Conservation (phyloP, 257 asterid genomes). For the Solanum okadae region DNA sequence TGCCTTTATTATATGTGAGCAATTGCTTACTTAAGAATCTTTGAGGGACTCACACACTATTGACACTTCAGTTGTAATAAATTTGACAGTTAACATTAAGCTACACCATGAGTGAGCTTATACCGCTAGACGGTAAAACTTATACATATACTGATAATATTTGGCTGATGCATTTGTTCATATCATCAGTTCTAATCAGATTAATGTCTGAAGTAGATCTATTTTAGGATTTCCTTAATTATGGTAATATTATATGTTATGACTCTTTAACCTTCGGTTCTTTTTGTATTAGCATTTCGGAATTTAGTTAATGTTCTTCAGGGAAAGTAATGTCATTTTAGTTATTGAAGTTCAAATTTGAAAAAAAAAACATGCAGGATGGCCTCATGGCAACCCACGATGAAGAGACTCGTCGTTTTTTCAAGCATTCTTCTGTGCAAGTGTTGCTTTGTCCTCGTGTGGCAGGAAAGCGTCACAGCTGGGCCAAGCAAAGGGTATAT, state of each 20-base stretch:
- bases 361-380: constrained; percentile 33
- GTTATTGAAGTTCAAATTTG: background rate
- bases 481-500: constrained; percentile 79
- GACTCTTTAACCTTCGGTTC: background rate
- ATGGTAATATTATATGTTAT: background rate
- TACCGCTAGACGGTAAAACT: background rate
- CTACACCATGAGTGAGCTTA: background rate
- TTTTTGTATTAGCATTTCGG: background rate
- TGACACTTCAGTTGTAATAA: background rate
- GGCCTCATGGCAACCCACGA: constrained; percentile 98
- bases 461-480: constrained; percentile 97
- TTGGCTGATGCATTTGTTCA: background rate
- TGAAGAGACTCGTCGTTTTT: constrained; percentile 90
- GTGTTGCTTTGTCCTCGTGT: constrained; percentile 91
- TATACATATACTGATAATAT: background rate
- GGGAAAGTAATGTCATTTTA: background rate
- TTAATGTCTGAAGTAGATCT: background rate
- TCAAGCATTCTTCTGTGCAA: constrained; percentile 92
- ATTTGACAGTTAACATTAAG: background rate
- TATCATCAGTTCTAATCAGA: background rate
- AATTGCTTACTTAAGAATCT: background rate
- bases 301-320: background rate
- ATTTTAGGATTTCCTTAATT: background rate
- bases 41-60: background rate
- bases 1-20: background rate